These are phyloP conservation scores for Allantophomopsis cytisporea DNA, from an alignment of 2,329 filamentous ascomycete species.

Conservation along the genomic window DNA sequence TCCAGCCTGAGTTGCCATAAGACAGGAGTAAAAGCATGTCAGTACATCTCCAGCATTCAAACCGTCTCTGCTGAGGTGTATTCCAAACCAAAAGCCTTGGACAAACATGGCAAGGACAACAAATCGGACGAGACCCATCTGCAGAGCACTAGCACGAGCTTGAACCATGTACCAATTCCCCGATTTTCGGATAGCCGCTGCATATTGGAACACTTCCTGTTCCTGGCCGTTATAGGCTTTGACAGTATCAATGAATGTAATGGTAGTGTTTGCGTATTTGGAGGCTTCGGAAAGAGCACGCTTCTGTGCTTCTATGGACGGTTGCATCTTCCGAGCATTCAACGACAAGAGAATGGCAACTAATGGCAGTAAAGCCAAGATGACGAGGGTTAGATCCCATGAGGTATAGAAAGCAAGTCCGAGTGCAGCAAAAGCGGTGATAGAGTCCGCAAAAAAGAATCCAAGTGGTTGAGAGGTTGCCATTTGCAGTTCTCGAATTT, in stretches of 20 bases:
- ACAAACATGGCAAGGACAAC: conserved; percentile 72
- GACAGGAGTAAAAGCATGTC: conserved; percentile 73
- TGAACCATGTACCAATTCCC: conserved; percentile 52
- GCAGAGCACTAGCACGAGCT: conserved; percentile 53
- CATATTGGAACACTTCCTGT: conserved; percentile 56
- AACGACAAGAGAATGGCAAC: conserved; percentile 45
- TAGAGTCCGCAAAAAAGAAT: conserved; percentile 46
- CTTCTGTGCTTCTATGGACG: conserved; percentile 57
- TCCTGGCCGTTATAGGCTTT: conserved; percentile 73
- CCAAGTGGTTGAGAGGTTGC: conserved; percentile 73
- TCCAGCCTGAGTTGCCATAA: conserved; percentile 64
- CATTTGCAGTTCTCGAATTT: conserved; percentile 69
- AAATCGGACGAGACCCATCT: conserved; percentile 61
- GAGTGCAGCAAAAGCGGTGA: conserved; percentile 54
- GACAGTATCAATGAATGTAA: conserved; percentile 68
- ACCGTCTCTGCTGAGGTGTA: conserved; percentile 46
- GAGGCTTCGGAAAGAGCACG: conserved; percentile 54
- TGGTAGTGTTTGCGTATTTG: conserved; percentile 55
- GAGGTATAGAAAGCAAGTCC: conserved; percentile 64
- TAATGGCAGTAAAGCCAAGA: conserved; percentile 60
- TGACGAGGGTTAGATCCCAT: conserved; percentile 73
- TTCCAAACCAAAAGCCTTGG: conserved; percentile 81
- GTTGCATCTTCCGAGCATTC: conserved; percentile 46
- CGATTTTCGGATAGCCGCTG: conserved; percentile 38
- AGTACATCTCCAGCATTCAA: conserved; percentile 54